Conservation (phyloP, 1,284 basidiomycete species). For the Sporisorium iseilematis-ciliati region DNA sequence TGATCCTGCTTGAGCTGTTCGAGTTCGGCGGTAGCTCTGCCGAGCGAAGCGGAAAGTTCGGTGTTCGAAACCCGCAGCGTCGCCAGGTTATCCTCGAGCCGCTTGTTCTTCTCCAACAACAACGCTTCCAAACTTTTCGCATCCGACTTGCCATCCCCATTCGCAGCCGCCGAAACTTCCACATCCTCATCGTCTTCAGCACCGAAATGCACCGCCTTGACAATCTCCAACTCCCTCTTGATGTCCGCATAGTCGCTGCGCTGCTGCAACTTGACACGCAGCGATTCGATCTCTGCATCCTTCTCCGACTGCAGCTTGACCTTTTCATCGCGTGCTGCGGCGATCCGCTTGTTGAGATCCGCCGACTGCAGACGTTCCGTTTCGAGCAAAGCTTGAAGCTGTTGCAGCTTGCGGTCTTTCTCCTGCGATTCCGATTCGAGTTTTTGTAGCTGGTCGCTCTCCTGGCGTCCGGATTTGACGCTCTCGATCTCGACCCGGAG, state of each 20-base stretch:
- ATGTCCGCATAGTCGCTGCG: slow-evolving; percentile 82
- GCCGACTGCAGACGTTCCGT: slow-evolving; percentile 23
- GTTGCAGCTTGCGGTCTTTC: slow-evolving; percentile 39
- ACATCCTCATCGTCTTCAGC: slow-evolving; percentile 74
- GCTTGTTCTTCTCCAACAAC: slow-evolving; percentile 91
- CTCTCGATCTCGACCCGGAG: slow-evolving; percentile 90
- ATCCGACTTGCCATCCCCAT: slow-evolving; percentile 13
- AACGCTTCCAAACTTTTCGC: slow-evolving; percentile 89
- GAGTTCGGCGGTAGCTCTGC: slow-evolving; percentile 74
- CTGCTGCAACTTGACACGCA: slow-evolving; percentile 71
- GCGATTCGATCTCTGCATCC: slow-evolving; percentile 82
- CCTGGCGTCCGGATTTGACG: slow-evolving; percentile 46
- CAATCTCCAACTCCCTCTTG: slow-evolving; percentile 70
- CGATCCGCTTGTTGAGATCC: slow-evolving; percentile 76
- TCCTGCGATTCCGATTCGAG: slow-evolving; percentile 75
- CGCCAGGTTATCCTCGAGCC: slow-evolving; percentile 92
- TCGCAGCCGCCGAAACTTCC: not conserved
- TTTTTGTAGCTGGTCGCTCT: slow-evolving; percentile 75
- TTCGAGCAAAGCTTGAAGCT: slow-evolving; percentile 38
- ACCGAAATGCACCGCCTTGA: slow-evolving; percentile 62
- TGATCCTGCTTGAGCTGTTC: slow-evolving; percentile 77
- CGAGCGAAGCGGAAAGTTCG: slow-evolving; percentile 31
- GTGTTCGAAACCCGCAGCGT: slow-evolving; percentile 81
- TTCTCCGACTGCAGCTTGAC: slow-evolving; percentile 77
- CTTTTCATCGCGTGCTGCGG: slow-evolving; percentile 79